Percentiles rank a stretch among this genome's conserved stretches.
These are phyloP conservation scores for Pleurotus tuoliensis DNA, from an alignment of 768 basidiomycete species.

Conservation along the genomic window DNA sequence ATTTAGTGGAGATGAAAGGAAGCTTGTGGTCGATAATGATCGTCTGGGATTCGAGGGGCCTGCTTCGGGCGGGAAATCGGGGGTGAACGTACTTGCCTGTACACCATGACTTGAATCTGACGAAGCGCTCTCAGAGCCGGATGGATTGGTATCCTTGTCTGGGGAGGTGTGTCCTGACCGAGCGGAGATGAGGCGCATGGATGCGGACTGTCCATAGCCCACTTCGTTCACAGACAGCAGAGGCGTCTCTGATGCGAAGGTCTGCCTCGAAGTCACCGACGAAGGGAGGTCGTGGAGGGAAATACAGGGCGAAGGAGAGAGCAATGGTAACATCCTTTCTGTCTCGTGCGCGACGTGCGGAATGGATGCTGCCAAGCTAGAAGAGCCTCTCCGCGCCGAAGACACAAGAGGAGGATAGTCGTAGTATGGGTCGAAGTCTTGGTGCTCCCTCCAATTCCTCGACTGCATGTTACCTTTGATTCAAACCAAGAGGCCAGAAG, in stretches of 20 bases:
- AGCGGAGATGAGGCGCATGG: slow-evolving; percentile 1
- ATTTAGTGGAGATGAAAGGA: slow-evolving; percentile 2
- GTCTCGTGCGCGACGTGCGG: slow-evolving; percentile 8
- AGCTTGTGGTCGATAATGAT: slow-evolving; percentile 3
- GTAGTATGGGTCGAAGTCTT: slow-evolving; percentile 8
- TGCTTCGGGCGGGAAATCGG: neutral
- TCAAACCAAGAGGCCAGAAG: neutral
- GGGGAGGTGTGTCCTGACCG: neutral
- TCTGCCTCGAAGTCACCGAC: slow-evolving; percentile 7
- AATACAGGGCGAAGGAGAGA: neutral
- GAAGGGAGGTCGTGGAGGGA: neutral
- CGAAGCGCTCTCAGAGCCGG: neutral
- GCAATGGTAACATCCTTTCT: slow-evolving; percentile 4
- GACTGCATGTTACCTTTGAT: slow-evolving; percentile 4
- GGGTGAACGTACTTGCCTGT: neutral
- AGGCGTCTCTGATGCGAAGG: slow-evolving; percentile 1
- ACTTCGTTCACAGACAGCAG: neutral
- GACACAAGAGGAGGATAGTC: slow-evolving; percentile 2
- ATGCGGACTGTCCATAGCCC: slow-evolving; percentile 5
- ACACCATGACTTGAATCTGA: neutral
- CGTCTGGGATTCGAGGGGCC: slow-evolving; percentile 2
- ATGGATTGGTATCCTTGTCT: neutral
- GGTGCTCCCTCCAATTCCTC: slow-evolving; percentile 1
- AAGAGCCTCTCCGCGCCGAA: neutral
- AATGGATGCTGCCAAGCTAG: slow-evolving; percentile 4